Evolutionary conservation across 768 basidiomycete species (phyloP), one percentile per base, ranked within the genome.

Genomic region (Leccinum incarnatum): DNA sequence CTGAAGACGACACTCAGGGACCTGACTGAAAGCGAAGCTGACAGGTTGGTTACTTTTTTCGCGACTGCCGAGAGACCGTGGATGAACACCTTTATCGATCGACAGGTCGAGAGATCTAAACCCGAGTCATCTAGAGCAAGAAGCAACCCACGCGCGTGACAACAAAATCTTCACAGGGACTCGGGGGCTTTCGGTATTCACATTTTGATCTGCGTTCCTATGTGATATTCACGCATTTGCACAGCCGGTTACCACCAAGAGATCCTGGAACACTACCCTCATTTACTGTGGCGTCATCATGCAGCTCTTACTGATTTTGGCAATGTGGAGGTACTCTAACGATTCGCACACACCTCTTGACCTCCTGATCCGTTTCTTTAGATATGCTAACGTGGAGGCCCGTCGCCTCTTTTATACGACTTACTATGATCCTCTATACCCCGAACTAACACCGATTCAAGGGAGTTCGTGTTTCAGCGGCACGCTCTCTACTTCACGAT

Each of bases 351-450:
- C 6, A 54, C 25, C 23, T 14, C 5, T 12, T 55, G 27, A 67
- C 57, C 49, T 64, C 58, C 49, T 64, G 32, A 58, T 56, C 30
- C 50, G 15, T 63, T 54, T 53, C 47, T 50, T 84, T 9, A 73
- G 72, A 62, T 74, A 70, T 40, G 89, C 63, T 61, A 83, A 64
- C 78, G 79, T 59, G 64, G 73, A 50, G 69, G 83, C 87, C 48
- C 78, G 71, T 66, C 76, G 81, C 23, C 74, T 84, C 30, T 91
- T 89, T 72, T 77, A 90, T 65, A 87, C 85, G 60, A 86, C 82
- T 58, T 91, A 90, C 64, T 90, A 87, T 65, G 89, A 93, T 68
- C 86, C 90, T 57, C 84, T 89, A 73, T 83, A 88, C 68, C 85
- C 87, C 15, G 86, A 90, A 66, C 78, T 90, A 54, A 81, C 88